These are phyloP conservation scores for Scheffersomyces cryptocercus DNA, from an alignment of 1,139 yeast genomes.

Conservation along the genomic window DNA sequence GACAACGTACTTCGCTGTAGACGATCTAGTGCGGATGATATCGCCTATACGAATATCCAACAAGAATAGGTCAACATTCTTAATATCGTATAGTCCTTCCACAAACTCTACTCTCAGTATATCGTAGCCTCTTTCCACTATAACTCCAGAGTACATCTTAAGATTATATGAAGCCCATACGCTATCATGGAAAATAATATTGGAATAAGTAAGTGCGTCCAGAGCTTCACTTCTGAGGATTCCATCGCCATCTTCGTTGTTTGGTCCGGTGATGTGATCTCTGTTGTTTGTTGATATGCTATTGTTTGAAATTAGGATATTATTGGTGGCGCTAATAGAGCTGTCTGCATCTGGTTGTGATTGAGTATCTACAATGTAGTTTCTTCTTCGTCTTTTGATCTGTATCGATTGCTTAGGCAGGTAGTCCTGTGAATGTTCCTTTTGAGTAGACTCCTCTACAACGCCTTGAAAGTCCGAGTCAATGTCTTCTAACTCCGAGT, in stretches of 20 bases:
- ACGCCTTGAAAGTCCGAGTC: conserved; percentile 3
- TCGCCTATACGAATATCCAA: conserved; percentile 43
- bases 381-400: conserved; percentile 3
- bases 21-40: conserved; percentile 18
- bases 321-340: not conserved
- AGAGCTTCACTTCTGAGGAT: conserved; percentile 23
- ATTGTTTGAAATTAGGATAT: not conserved
- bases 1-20: conserved; percentile 33
- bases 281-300: not conserved
- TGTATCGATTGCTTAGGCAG: not conserved
- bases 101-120: conserved; percentile 33
- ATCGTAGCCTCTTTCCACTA: conserved; percentile 20
- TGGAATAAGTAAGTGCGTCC: conserved; percentile 16
- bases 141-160: conserved; percentile 36
- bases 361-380: conserved; percentile 9
- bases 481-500: conserved; percentile 5
- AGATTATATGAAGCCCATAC: conserved; percentile 42
- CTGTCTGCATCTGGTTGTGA: conserved; percentile 1
- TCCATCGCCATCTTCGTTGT: not conserved
- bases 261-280: not conserved
- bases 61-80: conserved; percentile 29
- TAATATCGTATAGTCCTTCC: conserved; percentile 32
- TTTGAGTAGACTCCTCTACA: conserved; percentile 6
- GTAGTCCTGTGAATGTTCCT: conserved; percentile 6
- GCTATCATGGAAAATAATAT: conserved; percentile 20